phyloP scores from a whole-genome alignment of 73 alveolate genomes.

The Paraurostyla sp. region DNA sequence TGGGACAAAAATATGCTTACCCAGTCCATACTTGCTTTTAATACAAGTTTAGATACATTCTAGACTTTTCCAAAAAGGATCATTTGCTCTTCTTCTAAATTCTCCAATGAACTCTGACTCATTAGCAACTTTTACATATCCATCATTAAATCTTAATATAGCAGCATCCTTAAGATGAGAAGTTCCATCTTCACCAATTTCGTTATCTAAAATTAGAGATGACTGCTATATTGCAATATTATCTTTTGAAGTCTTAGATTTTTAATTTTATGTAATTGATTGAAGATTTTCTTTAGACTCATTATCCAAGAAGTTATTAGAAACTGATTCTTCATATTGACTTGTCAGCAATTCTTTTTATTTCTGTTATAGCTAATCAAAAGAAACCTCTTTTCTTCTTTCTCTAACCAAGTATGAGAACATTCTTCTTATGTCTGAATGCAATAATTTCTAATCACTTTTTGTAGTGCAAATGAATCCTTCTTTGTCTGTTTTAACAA shows the following conservation, averaged over 20 bases:
- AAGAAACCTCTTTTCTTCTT: slow-evolving; percentile 19
- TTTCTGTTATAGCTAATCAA: not conserved
- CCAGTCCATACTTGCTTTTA: slow-evolving; percentile 41
- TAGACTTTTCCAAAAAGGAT: slow-evolving; percentile 63
- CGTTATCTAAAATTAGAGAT: not conserved
- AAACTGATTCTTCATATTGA: not conserved
- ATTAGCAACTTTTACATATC: slow-evolving; percentile 39
- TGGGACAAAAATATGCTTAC: slow-evolving; percentile 25
- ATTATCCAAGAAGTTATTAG: not conserved
- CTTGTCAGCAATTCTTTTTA: not conserved
- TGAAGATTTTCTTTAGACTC: not conserved
- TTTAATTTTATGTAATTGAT: not conserved
- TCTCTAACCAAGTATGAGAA: slow-evolving; percentile 35
- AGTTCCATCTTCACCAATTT: not conserved
- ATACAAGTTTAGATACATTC: slow-evolving; percentile 62
- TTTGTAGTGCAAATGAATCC: not conserved
- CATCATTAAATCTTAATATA: slow-evolving; percentile 7
- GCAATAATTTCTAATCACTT: not conserved
- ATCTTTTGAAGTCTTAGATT: not conserved
- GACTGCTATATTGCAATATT: not conserved
- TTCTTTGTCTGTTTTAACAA: slow-evolving; percentile 52
- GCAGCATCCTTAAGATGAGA: slow-evolving; percentile 32
- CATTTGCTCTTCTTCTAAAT: slow-evolving; percentile 63
- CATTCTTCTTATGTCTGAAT: slow-evolving; percentile 41
- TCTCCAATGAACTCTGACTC: slow-evolving; percentile 59